Evolutionary conservation across 306 rosid genomes (phyloP).

Genomic region (Dalbergia cultrata): DNA sequence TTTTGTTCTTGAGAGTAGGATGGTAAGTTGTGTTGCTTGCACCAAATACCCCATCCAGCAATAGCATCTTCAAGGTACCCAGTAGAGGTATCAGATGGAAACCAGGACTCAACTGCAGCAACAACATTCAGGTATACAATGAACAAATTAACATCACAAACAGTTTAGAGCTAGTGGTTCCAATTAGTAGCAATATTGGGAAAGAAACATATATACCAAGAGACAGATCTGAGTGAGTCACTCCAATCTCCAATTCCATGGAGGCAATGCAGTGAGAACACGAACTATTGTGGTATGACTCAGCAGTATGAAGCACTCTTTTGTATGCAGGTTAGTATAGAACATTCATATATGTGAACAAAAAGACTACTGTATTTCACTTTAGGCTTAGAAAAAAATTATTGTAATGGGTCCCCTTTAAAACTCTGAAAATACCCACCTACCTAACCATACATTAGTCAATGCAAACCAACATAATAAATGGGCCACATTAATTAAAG

Average conservation of each 20-base stretch:
- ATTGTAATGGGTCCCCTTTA: slow-evolving; percentile 54
- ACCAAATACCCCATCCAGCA: slow-evolving; percentile 57
- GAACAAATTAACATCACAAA: slow-evolving; percentile 31
- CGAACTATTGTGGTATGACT: slow-evolving; percentile 39
- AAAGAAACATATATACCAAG: slow-evolving; percentile 47
- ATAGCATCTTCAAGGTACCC: slow-evolving; percentile 70
- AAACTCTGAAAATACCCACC: slow-evolving; percentile 54
- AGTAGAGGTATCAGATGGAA: slow-evolving; percentile 49
- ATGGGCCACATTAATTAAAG: slow-evolving; percentile 50
- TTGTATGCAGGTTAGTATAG: slow-evolving; percentile 33
- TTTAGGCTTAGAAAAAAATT: slow-evolving; percentile 41
- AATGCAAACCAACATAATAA: slow-evolving; percentile 49
- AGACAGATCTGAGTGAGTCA: slow-evolving; percentile 47
- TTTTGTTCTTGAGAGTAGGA: slow-evolving; percentile 47
- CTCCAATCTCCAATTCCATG: slow-evolving; percentile 61
- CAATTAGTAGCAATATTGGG: background rate
- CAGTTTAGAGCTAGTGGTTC: slow-evolving; percentile 13
- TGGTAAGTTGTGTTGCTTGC: slow-evolving; percentile 47
- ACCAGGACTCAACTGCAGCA: slow-evolving; percentile 53
- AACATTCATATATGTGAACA: slow-evolving; percentile 52
- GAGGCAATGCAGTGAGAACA: slow-evolving; percentile 47
- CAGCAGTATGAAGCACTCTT: background rate
- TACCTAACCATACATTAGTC: slow-evolving; percentile 62
- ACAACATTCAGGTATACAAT: slow-evolving; percentile 26
- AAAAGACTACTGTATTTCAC: slow-evolving; percentile 50